These are phyloP conservation scores for Diaporthe capsici DNA, from an alignment of 2,329 filamentous ascomycete genomes.

Conservation along the genomic window DNA sequence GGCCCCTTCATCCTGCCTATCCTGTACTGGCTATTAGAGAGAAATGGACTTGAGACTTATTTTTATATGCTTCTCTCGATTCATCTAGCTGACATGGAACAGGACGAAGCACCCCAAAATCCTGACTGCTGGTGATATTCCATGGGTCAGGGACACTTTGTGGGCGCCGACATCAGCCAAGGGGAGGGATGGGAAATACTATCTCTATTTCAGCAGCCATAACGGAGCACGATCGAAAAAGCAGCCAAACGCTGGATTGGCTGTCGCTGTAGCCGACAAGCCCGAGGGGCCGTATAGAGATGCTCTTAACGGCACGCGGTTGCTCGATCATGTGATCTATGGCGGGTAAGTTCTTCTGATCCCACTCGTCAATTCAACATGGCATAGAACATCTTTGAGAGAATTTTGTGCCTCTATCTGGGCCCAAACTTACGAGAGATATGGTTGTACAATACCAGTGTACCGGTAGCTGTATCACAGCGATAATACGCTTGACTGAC, in stretches of 20 bases:
- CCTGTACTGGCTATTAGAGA: background rate
- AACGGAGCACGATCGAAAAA: conserved; percentile 57
- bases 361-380: background rate
- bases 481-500: background rate
- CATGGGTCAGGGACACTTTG: conserved; percentile 60
- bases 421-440: background rate
- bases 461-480: no score
- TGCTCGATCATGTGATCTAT: conserved; percentile 3
- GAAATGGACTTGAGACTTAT: background rate
- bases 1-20: no score
- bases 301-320: conserved; percentile 5
- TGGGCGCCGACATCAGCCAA: conserved; percentile 62
- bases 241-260: conserved; percentile 55
- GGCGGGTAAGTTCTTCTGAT: conserved; percentile 8
- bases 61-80: no score
- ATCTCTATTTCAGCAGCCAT: conserved; percentile 62
- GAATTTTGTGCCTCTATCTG: background rate
- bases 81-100: background rate
- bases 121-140: conserved; percentile 54
- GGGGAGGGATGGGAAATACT: conserved; percentile 59
- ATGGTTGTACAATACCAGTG: no score
- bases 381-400: background rate
- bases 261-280: conserved; percentile 54
- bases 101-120: conserved; percentile 47
- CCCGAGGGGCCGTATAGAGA: conserved; percentile 43